phyloP scores from a whole-genome alignment of 805 yeast genomes.

The Candida khao-thaluensis region DNA sequence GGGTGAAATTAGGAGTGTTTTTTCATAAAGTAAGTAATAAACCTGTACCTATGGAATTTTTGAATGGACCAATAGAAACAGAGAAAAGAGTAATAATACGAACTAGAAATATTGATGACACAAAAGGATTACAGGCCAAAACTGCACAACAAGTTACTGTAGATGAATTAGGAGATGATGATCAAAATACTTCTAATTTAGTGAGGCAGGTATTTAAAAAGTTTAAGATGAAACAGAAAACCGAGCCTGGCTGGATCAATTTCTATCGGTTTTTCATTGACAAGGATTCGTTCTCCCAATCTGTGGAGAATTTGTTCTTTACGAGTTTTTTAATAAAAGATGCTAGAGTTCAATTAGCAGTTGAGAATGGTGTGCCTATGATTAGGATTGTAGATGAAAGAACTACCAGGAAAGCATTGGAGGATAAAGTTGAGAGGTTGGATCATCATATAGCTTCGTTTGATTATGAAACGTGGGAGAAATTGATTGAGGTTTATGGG shows the following conservation, averaged over 20 bases:
- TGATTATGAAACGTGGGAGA: slow-evolving; percentile 65
- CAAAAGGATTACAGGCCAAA: slow-evolving; percentile 36
- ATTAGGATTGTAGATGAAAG: slow-evolving; percentile 31
- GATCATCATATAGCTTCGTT: slow-evolving; percentile 73
- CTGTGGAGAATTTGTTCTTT: slow-evolving; percentile 82
- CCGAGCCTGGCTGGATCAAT: slow-evolving; percentile 39
- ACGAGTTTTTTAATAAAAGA: slow-evolving; percentile 78
- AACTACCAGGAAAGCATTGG: slow-evolving; percentile 16
- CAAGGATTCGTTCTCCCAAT: slow-evolving; percentile 72
- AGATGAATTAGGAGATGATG: slow-evolving; percentile 49
- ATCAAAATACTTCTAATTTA: slow-evolving; percentile 63
- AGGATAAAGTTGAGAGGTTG: slow-evolving; percentile 14
- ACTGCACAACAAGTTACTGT: slow-evolving; percentile 59
- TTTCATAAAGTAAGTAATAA: slow-evolving; percentile 46
- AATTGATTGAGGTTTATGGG: slow-evolving; percentile 50
- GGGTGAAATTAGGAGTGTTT: slow-evolving; percentile 59
- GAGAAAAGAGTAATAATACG: slow-evolving; percentile 47
- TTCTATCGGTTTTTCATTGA: slow-evolving; percentile 68
- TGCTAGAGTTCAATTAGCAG: slow-evolving; percentile 53
- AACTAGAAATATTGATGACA: slow-evolving; percentile 41
- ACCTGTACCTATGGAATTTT: slow-evolving; percentile 55
- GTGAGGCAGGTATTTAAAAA: slow-evolving; percentile 53
- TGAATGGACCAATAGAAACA: slow-evolving; percentile 69
- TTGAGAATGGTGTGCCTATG: slow-evolving; percentile 35
- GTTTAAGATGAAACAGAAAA: slow-evolving; percentile 28